phyloP scores from a whole-genome alignment of 208 protist genomes.

The Plasmodiophora brassicae region DNA sequence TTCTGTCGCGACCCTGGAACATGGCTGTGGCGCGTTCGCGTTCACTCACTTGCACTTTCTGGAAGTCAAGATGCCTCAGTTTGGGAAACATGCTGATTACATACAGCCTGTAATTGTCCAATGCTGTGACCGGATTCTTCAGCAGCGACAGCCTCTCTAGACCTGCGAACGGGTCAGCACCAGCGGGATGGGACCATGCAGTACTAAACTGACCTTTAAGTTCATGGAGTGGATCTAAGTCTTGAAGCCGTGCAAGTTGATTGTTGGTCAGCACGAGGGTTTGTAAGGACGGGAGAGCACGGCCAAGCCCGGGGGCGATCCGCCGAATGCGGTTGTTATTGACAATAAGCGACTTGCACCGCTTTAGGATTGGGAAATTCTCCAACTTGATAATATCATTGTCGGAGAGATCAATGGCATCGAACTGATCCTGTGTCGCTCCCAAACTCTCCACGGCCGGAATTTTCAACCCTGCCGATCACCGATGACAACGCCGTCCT shows the following conservation, averaged over 20 bases:
- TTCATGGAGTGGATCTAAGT: slow-evolving; percentile 51
- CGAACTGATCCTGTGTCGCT: slow-evolving; percentile 69
- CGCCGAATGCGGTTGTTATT: slow-evolving; percentile 66
- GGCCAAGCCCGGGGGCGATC: slow-evolving; percentile 51
- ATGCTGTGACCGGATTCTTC: slow-evolving; percentile 62
- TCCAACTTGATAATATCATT: slow-evolving; percentile 71
- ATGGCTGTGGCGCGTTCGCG: not conserved
- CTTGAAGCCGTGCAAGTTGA: slow-evolving; percentile 54
- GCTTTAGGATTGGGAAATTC: slow-evolving; percentile 64
- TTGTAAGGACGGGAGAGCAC: slow-evolving; percentile 61
- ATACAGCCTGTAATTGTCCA: slow-evolving; percentile 64
- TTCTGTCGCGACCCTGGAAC: not conserved
- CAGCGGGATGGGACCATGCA: not conserved
- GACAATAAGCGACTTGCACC: slow-evolving; percentile 66
- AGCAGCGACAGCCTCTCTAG: slow-evolving; percentile 59
- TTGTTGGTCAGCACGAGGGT: slow-evolving; percentile 70
- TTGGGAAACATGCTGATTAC: slow-evolving; percentile 64
- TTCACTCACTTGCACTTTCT: slow-evolving; percentile 54
- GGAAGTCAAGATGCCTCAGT: slow-evolving; percentile 68
- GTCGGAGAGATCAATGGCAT: slow-evolving; percentile 72
- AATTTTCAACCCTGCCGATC: slow-evolving; percentile 58
- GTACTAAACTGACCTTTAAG: not conserved
- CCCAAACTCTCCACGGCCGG: slow-evolving; percentile 67
- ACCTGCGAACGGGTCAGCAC: slow-evolving; percentile 7
- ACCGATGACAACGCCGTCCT: not conserved